A percentile compares a stretch with the other conserved stretches of the same genome.
Evolutionary conservation across 176 grass and related monocot species (phyloP).

Genomic region (Oryza australiensis): DNA sequence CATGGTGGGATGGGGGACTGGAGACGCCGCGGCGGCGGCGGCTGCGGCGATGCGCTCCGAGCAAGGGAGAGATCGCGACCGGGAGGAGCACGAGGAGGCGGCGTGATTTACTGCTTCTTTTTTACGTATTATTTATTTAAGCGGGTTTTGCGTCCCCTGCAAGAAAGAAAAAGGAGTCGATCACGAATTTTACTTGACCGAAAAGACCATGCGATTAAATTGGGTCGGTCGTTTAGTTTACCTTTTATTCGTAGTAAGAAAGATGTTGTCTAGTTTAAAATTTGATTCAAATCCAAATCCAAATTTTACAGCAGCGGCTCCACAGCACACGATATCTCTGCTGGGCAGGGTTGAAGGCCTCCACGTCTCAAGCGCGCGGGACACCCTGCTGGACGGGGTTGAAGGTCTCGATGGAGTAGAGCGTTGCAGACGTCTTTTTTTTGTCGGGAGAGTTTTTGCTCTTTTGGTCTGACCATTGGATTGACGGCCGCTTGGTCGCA

Average conservation of each 20-base stretch:
- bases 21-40: background rate
- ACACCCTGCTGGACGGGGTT: no score
- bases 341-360: no score
- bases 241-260: background rate
- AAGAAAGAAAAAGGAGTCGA: conserved; percentile 32
- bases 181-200: conserved; percentile 25
- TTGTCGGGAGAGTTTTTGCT: no score
- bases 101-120: background rate
- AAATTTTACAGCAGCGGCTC: no score
- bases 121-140: background rate
- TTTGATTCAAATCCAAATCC: no score
- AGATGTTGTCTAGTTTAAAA: no score
- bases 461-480: no score
- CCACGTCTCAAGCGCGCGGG: no score
- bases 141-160: conserved; percentile 25
- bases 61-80: conserved; percentile 17
- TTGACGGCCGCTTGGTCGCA: no score
- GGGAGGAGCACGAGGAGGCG: background rate
- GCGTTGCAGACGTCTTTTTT: no score
- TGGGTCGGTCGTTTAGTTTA: background rate
- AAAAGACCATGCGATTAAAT: conserved; percentile 1
- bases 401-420: no score
- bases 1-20: conserved; percentile 30
- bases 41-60: background rate
- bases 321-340: no score